Conservation (phyloP, 306 rosid species). For the Malus sylvestris region DNA sequence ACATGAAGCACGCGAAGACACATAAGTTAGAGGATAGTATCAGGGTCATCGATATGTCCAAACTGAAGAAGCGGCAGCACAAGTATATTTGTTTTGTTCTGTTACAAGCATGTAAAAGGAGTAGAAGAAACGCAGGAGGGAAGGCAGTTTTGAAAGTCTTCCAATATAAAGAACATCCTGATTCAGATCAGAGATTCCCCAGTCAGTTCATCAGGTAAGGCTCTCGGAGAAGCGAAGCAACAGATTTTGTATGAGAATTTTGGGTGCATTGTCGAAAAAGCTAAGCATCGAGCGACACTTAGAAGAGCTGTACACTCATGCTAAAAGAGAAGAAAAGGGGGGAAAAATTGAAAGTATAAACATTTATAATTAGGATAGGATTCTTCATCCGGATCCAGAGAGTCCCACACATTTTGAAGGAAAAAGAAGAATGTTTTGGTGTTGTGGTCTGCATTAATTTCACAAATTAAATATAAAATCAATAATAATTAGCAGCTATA, state of each 20-base stretch:
- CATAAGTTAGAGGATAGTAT: conserved; percentile 24
- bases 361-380: conserved; percentile 32
- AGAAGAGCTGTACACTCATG: conserved; percentile 5
- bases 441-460: conserved; percentile 41
- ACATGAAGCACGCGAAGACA: conserved; percentile 22
- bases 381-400: conserved; percentile 32
- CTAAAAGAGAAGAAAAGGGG: not conserved
- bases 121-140: conserved; percentile 9
- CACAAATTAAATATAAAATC: conserved; percentile 16
- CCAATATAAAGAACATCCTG: conserved; percentile 13
- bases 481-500: conserved; percentile 37
- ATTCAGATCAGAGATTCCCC: conserved; percentile 9
- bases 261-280: conserved; percentile 12
- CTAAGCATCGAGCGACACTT: conserved; percentile 4
- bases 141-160: conserved; percentile 21
- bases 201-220: conserved; percentile 5
- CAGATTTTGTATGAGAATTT: conserved; percentile 13
- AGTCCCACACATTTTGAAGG: conserved; percentile 42
- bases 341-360: not conserved
- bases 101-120: conserved; percentile 23
- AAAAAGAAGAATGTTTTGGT: conserved; percentile 35
- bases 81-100: not conserved
- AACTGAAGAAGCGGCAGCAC: not conserved
- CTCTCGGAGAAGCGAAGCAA: not conserved
- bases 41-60: conserved; percentile 6